Percentiles rank a stretch among this genome's conserved stretches.
These are phyloP conservation scores for Adansonia digitata DNA, from an alignment of 345 rosid genomes.

Conservation along the genomic window DNA sequence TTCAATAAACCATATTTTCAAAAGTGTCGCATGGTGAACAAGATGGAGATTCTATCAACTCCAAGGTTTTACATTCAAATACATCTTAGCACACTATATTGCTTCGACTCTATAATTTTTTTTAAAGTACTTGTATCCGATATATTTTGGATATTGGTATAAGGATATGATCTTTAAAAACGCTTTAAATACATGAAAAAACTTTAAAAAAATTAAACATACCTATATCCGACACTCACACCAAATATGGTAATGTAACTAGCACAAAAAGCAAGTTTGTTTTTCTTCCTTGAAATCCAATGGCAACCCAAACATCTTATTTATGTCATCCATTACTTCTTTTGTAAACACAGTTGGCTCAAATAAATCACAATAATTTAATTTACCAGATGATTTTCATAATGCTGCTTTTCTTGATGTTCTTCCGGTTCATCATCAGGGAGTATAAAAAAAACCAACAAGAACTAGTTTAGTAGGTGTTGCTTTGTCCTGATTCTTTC, in stretches of 20 bases:
- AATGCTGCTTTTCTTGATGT: conserved; percentile 20
- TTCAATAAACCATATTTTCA: background rate
- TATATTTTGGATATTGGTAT: too few species aligned
- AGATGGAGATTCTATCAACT: background rate
- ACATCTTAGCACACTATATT: too few species aligned
- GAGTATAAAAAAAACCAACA: conserved; percentile 64
- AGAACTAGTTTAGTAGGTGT: conserved; percentile 28
- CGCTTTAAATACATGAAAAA: too few species aligned
- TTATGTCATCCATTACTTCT: conserved; percentile 81
- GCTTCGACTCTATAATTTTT: too few species aligned
- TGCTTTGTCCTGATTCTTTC: conserved; percentile 49
- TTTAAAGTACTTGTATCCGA: too few species aligned
- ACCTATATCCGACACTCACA: too few species aligned
- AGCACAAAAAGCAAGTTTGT: too few species aligned
- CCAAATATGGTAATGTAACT: too few species aligned
- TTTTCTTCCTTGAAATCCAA: too few species aligned
- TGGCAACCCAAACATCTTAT: conserved; percentile 75
- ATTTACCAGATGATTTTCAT: conserved; percentile 27
- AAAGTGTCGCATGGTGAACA: background rate
- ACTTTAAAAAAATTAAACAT: too few species aligned
- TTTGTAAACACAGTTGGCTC: conserved; percentile 81
- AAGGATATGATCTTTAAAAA: too few species aligned
- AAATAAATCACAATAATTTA: conserved; percentile 45
- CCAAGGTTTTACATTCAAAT: background rate
- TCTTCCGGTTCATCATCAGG: conserved; percentile 73